phyloP scores from a whole-genome alignment of 2,329 filamentous ascomycete genomes.

The Diaporthe eres region DNA sequence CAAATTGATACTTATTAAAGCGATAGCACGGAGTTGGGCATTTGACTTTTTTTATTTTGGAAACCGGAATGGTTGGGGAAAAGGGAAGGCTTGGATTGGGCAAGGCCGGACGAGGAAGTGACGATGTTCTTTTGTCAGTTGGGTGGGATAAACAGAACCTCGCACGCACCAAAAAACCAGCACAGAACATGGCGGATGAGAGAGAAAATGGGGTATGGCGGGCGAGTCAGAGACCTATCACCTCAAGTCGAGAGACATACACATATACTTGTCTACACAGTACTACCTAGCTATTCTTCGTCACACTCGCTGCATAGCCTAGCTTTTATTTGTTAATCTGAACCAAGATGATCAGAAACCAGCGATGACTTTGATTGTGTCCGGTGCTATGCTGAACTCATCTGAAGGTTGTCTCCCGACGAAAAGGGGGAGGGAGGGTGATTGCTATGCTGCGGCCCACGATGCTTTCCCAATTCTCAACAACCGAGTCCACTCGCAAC shows the following conservation, averaged over 20 bases:
- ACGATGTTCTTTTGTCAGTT: constrained; percentile 32
- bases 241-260: not conserved
- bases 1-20: constrained; percentile 8
- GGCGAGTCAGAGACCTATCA: constrained; percentile 1
- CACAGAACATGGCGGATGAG: not conserved
- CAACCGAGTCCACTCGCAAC: not conserved
- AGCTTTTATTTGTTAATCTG: constrained; percentile 35
- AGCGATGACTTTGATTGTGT: not conserved
- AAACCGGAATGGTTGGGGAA: not conserved
- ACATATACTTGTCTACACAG: constrained; percentile 19
- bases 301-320: constrained; percentile 37
- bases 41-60: constrained; percentile 11
- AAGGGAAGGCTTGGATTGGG: constrained; percentile 11
- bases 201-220: not conserved
- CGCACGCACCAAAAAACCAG: not conserved
- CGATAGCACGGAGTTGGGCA: constrained; percentile 37
- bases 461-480: not conserved
- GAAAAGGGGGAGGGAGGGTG: not conserved
- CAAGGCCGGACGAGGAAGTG: constrained; percentile 1
- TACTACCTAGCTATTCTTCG: constrained; percentile 29
- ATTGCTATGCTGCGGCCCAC: constrained; percentile 8
- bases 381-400: not conserved
- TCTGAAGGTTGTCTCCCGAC: not conserved
- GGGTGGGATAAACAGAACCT: constrained; percentile 12
- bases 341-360: not conserved